These are phyloP conservation scores for Schizophyllum commune DNA, from an alignment of 1,284 basidiomycete genomes.

Conservation along the genomic window DNA sequence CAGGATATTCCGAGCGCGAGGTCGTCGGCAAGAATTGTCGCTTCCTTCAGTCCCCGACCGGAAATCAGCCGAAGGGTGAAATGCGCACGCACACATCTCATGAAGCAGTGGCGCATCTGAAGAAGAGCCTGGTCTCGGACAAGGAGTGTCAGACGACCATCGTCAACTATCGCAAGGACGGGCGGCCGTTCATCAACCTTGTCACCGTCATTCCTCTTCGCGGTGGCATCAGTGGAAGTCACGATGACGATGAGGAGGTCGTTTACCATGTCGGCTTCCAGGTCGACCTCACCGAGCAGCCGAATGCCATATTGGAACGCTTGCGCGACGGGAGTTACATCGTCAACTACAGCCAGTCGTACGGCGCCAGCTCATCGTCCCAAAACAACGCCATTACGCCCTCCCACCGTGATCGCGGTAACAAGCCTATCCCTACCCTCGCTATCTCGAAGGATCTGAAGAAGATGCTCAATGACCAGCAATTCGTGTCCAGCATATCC, in stretches of 20 bases:
- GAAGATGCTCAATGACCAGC: slow-evolving; percentile 21
- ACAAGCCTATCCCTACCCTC: slow-evolving; percentile 15
- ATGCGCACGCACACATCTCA: slow-evolving; percentile 60
- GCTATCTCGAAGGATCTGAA: slow-evolving; percentile 26
- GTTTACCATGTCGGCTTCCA: slow-evolving; percentile 91
- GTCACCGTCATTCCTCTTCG: slow-evolving; percentile 79
- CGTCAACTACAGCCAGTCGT: slow-evolving; percentile 34
- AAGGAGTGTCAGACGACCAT: slow-evolving; percentile 87
- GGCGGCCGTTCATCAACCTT: slow-evolving; percentile 81
- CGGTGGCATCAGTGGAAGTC: slow-evolving; percentile 47
- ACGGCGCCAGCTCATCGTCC: slow-evolving; percentile 1
- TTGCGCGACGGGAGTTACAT: slow-evolving; percentile 71
- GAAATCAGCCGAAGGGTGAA: slow-evolving; percentile 55
- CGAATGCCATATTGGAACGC: slow-evolving; percentile 73
- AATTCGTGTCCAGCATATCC: slow-evolving; percentile 10
- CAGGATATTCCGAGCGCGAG: slow-evolving; percentile 75
- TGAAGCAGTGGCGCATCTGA: slow-evolving; percentile 64
- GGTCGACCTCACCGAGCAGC: slow-evolving; percentile 84
- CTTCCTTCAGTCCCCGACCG: slow-evolving; percentile 76
- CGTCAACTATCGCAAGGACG: slow-evolving; percentile 85
- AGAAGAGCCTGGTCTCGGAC: slow-evolving; percentile 56
- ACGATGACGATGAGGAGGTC: slow-evolving; percentile 48
- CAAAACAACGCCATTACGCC: slow-evolving; percentile 12
- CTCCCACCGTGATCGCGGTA: neutral
- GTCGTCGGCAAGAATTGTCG: slow-evolving; percentile 88